These are phyloP conservation scores for Didymella segeticola DNA, from an alignment of 2,329 filamentous ascomycete species.

Conservation along the genomic window DNA sequence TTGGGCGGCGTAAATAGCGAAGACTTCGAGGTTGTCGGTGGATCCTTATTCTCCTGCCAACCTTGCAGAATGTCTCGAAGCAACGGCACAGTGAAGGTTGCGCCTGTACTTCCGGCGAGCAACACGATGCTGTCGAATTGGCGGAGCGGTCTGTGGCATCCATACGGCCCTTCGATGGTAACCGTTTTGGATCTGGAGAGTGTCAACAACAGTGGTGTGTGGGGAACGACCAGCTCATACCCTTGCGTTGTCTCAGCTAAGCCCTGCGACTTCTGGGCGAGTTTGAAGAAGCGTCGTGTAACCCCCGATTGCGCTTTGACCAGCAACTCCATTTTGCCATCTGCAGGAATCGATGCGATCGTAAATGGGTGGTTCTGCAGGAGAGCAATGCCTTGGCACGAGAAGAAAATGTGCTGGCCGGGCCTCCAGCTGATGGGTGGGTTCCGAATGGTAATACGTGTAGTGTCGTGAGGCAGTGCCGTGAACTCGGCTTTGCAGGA, in stretches of 20 bases:
- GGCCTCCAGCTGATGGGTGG: slow-evolving; percentile 65
- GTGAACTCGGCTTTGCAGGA: slow-evolving; percentile 50
- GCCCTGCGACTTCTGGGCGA: slow-evolving; percentile 54
- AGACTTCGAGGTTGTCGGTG: background rate
- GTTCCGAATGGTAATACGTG: slow-evolving; percentile 62
- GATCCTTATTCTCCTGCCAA: slow-evolving; percentile 47
- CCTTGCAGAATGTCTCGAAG: slow-evolving; percentile 62
- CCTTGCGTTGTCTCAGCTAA: slow-evolving; percentile 15
- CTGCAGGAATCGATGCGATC: slow-evolving; percentile 63
- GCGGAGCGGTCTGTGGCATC: slow-evolving; percentile 57
- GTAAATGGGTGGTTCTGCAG: slow-evolving; percentile 71
- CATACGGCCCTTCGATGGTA: slow-evolving; percentile 63
- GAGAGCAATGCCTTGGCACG: slow-evolving; percentile 62
- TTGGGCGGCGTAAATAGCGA: slow-evolving; percentile 28
- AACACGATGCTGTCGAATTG: slow-evolving; percentile 68
- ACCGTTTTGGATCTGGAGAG: slow-evolving; percentile 43
- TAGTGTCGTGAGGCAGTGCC: slow-evolving; percentile 61
- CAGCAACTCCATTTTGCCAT: slow-evolving; percentile 63
- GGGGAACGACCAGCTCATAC: slow-evolving; percentile 12
- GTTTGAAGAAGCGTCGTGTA: slow-evolving; percentile 59
- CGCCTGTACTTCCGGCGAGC: slow-evolving; percentile 66
- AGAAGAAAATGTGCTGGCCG: slow-evolving; percentile 69
- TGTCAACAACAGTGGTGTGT: background rate
- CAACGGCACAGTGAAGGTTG: slow-evolving; percentile 64
- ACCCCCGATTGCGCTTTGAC: slow-evolving; percentile 62